Base-by-base conservation (phyloP, 139 green algal species). In the Nannochloris sp. region DNA sequence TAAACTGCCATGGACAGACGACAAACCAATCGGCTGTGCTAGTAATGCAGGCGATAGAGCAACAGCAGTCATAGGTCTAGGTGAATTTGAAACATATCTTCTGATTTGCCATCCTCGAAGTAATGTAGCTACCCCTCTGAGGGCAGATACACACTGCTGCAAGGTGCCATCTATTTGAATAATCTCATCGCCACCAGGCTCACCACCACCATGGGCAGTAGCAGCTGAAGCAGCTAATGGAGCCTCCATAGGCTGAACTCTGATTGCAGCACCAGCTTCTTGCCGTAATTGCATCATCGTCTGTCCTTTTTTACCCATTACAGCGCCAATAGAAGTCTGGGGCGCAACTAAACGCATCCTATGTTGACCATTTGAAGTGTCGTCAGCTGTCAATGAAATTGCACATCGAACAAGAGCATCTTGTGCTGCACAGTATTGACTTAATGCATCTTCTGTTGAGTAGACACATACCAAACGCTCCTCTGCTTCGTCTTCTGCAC, bases 351-450 rank as follows among this genome's bases (percentile, higher is more conserved):
- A 44, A 5, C 63, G 63, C 54, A 77, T 62, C 19, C 61, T 56
- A 27, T 76, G 70, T 6, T 30, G 1, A 8, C 25, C 34, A 0
- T 32, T 37, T 0, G 57, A 19, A 2, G 38, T 6, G 8, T 73
- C 71, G n/a, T 65, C 34, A 35, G 24, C 54, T 14, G 27, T 65
- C 23, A 78, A 51, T 31, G 64, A 61, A 3, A 78, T 59, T 25
- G 65, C 60, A 65, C 60, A 73, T 60, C 72, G 58, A 9, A 78
- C 46, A 1, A 79, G 72, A 4, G 72, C 72, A 46, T 79, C 72
- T 54, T 79, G 72, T 4, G 72, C 72, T 1, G 68, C 72, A 53
- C 72, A 79, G 60, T 79, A 78, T 1, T 59, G 38, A 29, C 32
- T 42, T 24, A 44, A 32, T 0, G 68, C 67, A 19, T 78, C 72